Base-by-base conservation (phyloP, 441 rosid genomes). In the Adansonia madagascariensis region DNA sequence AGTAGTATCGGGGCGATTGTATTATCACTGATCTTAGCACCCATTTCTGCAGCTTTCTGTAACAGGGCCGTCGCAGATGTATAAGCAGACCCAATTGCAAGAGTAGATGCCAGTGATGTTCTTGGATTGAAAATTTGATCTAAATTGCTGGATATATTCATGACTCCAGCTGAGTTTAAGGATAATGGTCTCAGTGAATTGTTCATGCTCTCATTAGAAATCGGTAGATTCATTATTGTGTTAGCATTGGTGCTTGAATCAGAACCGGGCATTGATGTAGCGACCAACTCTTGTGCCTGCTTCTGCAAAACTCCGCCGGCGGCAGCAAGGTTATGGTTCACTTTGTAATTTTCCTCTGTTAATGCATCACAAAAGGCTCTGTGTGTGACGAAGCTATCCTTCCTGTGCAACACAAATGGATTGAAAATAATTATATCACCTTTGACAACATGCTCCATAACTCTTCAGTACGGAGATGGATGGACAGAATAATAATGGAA, bases 1-100 rank as follows among this genome's bases (percentile, higher is more conserved):
- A 31, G 3, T 20, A 90, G 86, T 56, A 84, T 84, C 1, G 92
- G 91, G 43, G 90, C 62, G 5, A 82, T 84, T 3, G 86, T 63
- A 47, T 77, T 79, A 50, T 89, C 92, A 20, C 92, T 89, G 73
- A 82, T 84, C 78, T 84, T 89, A 4, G 89, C 82, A 24, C 88
- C 92, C 88, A 88, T 89, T 80, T 87, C 89, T 14, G 92, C 86
- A n/a, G 90, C 90, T 81, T 84, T 86, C 80, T 89, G 90, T 55
- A 88, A 71, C 77, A 87, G 76, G 10, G 94, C 92, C 12, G 90
- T 90, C 62, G 94, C 91, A 15, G 91, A 89, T 4, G 86, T 82
- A 77, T 76, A 82, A 39, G 80, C 67, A 15, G 86, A 80, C 20
- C 82, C 83, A 10, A 67, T 60, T 17, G 73, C 75, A 65, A 78